Conservation (phyloP, 1,284 basidiomycete genomes). For the Ustilago shanxiensis region DNA sequence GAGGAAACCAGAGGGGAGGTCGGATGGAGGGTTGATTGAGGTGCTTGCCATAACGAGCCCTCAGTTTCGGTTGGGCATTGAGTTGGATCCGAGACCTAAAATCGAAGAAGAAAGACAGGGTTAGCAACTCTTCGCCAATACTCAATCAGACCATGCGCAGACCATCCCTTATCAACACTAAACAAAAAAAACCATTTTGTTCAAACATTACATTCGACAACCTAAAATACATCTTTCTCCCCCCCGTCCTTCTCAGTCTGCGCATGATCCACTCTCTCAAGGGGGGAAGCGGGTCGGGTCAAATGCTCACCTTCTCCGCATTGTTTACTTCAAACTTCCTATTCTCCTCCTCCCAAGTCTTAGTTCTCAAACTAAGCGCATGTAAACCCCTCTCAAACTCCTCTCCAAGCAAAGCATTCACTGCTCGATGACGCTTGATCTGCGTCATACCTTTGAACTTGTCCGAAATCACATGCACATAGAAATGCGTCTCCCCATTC, state of each 20-base stretch:
- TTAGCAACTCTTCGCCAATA: too few species aligned
- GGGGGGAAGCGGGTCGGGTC: neutral
- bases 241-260: slow-evolving; percentile 17
- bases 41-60: slow-evolving; percentile 33
- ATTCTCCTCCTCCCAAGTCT: slow-evolving; percentile 62
- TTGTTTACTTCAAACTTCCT: slow-evolving; percentile 12
- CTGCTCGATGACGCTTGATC: slow-evolving; percentile 64
- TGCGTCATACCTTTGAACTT: slow-evolving; percentile 65
- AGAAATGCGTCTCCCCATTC: slow-evolving; percentile 68
- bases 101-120: neutral
- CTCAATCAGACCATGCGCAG: neutral
- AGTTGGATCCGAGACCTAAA: slow-evolving; percentile 25
- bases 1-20: slow-evolving; percentile 25
- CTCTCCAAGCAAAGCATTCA: slow-evolving; percentile 57
- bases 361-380: slow-evolving; percentile 63
- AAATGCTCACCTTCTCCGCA: slow-evolving; percentile 48
- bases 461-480: slow-evolving; percentile 64
- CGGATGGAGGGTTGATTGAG: slow-evolving; percentile 30
- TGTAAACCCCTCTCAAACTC: slow-evolving; percentile 67
- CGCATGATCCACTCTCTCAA: slow-evolving; percentile 5
- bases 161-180: neutral
- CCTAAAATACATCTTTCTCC: neutral
- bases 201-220: neutral
- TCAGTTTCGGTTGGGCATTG: slow-evolving; percentile 5
- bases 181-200: too few species aligned